These are phyloP conservation scores for Pistacia vera DNA, from an alignment of 345 rosid species.

Conservation along the genomic window DNA sequence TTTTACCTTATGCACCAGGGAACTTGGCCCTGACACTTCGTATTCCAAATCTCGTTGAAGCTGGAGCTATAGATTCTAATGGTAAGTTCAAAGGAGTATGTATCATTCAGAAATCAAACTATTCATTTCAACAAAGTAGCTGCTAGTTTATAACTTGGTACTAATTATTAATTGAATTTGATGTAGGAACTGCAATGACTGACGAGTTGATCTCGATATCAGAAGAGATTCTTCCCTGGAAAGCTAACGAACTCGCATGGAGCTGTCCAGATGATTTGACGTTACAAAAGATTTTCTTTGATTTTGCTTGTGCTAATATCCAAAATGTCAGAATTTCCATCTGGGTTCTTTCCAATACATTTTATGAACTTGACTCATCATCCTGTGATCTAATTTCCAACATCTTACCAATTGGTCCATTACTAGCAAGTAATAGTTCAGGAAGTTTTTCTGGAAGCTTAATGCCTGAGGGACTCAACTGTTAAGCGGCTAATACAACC, in stretches of 20 bases:
- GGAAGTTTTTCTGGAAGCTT: constrained; percentile 20
- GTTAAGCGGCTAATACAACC: constrained; percentile 30
- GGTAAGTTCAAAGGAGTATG: constrained; percentile 14
- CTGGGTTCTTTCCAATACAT: constrained; percentile 26
- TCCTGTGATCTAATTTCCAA: constrained; percentile 20
- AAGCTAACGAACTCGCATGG: constrained; percentile 22
- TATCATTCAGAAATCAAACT: background rate
- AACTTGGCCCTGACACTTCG: constrained; percentile 19
- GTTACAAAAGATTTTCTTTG: background rate
- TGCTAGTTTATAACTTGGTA: background rate
- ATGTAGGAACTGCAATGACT: constrained; percentile 20
- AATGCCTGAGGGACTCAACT: constrained; percentile 33
- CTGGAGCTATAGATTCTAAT: constrained; percentile 18
- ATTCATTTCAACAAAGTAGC: too few species aligned
- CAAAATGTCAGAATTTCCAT: constrained; percentile 13
- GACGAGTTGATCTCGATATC: constrained; percentile 19
- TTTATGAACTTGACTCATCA: constrained; percentile 30
- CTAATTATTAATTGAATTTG: background rate
- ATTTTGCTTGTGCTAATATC: background rate
- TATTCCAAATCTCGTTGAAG: constrained; percentile 20
- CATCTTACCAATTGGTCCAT: constrained; percentile 35
- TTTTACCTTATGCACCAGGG: constrained; percentile 21
- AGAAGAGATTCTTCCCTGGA: constrained; percentile 25
- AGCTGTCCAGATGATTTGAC: background rate
- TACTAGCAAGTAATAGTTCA: constrained; percentile 7